phyloP scores from a whole-genome alignment of 306 rosid species.

The Dicorynia guianensis region DNA sequence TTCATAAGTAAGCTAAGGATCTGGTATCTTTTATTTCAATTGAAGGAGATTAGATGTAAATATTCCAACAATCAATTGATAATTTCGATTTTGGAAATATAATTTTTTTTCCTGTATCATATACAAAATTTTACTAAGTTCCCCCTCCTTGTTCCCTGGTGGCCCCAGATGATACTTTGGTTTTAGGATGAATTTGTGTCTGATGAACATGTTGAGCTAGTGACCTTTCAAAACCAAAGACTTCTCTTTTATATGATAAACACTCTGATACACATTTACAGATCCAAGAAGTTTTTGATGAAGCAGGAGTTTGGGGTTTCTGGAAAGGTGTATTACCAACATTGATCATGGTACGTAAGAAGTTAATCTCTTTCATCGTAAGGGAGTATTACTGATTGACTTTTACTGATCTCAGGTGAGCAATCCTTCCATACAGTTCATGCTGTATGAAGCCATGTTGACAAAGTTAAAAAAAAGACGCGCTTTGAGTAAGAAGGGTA shows the following conservation, averaged over 20 bases:
- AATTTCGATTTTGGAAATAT: slow-evolving; percentile 6
- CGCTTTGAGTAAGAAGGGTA: slow-evolving; percentile 50
- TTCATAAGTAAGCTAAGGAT: slow-evolving; percentile 10
- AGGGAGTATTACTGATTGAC: slow-evolving; percentile 49
- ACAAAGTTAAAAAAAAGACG: slow-evolving; percentile 70
- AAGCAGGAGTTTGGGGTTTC: slow-evolving; percentile 84
- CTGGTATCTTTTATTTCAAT: background rate
- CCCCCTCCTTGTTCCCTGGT: background rate
- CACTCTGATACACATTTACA: slow-evolving; percentile 40
- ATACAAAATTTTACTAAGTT: slow-evolving; percentile 1
- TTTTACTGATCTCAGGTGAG: slow-evolving; percentile 75
- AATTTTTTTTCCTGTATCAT: background rate
- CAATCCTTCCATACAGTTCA: slow-evolving; percentile 97
- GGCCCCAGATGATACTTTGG: slow-evolving; percentile 5
- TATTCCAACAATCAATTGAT: slow-evolving; percentile 15
- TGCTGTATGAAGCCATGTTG: slow-evolving; percentile 94
- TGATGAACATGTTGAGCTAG: background rate
- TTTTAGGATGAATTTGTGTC: background rate
- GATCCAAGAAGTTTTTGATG: slow-evolving; percentile 83
- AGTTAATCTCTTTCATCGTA: slow-evolving; percentile 38
- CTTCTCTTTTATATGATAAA: slow-evolving; percentile 15
- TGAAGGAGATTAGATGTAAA: slow-evolving; percentile 14
- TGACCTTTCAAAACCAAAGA: background rate
- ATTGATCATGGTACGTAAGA: slow-evolving; percentile 82
- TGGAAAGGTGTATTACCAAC: slow-evolving; percentile 97